Percentiles rank a stretch among this genome's conserved stretches.
phyloP scores from a whole-genome alignment of 2,329 filamentous ascomycete species.

The Eutypa lata region DNA sequence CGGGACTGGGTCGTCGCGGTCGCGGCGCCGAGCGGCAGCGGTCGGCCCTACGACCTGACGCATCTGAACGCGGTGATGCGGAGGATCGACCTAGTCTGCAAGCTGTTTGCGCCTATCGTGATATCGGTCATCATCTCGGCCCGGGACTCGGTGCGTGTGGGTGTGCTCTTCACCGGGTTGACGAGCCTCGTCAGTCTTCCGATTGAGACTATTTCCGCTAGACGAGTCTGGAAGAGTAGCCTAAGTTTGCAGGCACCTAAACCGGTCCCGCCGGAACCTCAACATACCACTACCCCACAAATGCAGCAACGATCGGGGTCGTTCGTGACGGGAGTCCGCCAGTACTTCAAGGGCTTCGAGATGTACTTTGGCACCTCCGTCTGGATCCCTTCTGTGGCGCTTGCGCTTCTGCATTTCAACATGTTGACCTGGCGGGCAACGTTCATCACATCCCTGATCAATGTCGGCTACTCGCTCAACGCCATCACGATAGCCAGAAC shows the following conservation, averaged over 20 bases:
- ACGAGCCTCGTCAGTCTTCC: slow-evolving; percentile 40
- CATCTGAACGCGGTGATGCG: slow-evolving; percentile 52
- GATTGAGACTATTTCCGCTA: slow-evolving; percentile 37
- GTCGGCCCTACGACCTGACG: slow-evolving; percentile 34
- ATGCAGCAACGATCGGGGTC: no score
- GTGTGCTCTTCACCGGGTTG: slow-evolving; percentile 42
- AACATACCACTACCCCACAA: no score
- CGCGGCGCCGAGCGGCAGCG: slow-evolving; percentile 23
- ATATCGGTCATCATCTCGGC: slow-evolving; percentile 45
- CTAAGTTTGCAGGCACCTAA: slow-evolving; percentile 29
- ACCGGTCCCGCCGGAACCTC: slow-evolving; percentile 5
- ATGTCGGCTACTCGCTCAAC: slow-evolving; percentile 43
- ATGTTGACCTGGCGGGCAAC: slow-evolving; percentile 52
- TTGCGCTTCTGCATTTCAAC: slow-evolving; percentile 51
- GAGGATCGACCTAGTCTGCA: slow-evolving; percentile 56
- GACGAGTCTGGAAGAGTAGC: slow-evolving; percentile 36
- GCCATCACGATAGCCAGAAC: slow-evolving; percentile 45
- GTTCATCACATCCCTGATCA: slow-evolving; percentile 54
- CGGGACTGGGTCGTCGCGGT: slow-evolving; percentile 41
- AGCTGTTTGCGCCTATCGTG: slow-evolving; percentile 49
- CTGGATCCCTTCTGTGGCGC: slow-evolving; percentile 44
- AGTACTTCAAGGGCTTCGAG: slow-evolving; percentile 28
- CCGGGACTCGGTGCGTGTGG: slow-evolving; percentile 38
- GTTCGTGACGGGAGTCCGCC: slow-evolving; percentile 1
- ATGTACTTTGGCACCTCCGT: slow-evolving; percentile 35